These are phyloP conservation scores for Aspergillus flavus DNA, from an alignment of 2,329 filamentous ascomycete species.

Conservation along the genomic window DNA sequence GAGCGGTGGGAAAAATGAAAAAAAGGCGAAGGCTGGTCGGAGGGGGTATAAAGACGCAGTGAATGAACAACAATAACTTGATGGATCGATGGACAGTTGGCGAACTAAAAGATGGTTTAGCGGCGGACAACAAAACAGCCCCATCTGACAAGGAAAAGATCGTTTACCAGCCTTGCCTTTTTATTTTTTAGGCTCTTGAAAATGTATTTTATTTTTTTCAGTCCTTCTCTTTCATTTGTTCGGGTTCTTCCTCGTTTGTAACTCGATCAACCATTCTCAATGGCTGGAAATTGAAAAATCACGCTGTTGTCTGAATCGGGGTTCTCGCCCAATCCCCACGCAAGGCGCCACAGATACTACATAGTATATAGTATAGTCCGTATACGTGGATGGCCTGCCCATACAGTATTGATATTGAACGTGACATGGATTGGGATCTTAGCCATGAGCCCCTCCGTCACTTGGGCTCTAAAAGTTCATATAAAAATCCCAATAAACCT, in stretches of 20 bases:
- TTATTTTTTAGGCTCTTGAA: neutral
- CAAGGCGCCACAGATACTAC: neutral
- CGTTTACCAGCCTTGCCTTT: conserved; percentile 7
- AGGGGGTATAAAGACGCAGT: conserved; percentile 2
- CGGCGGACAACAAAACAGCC: conserved; percentile 14
- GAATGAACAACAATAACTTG: neutral
- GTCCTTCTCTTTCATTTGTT: neutral
- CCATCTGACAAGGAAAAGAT: conserved; percentile 6
- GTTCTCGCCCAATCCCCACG: conserved; percentile 2
- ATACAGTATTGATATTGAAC: neutral
- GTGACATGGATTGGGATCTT: neutral
- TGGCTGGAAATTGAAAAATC: neutral
- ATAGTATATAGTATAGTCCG: neutral
- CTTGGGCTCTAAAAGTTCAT: neutral
- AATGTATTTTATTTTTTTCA: neutral
- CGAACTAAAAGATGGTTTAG: conserved; percentile 8
- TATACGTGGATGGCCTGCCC: neutral
- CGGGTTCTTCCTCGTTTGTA: neutral
- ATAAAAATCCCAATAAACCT: neutral
- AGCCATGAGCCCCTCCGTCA: neutral
- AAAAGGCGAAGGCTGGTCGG: conserved; percentile 31
- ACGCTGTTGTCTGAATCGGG: neutral
- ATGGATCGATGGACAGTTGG: conserved; percentile 6
- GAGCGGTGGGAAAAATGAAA: neutral
- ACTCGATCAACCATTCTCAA: neutral